phyloP scores from a whole-genome alignment of 2,329 filamentous ascomycete genomes.

The Aspergillus costaricaensis region DNA sequence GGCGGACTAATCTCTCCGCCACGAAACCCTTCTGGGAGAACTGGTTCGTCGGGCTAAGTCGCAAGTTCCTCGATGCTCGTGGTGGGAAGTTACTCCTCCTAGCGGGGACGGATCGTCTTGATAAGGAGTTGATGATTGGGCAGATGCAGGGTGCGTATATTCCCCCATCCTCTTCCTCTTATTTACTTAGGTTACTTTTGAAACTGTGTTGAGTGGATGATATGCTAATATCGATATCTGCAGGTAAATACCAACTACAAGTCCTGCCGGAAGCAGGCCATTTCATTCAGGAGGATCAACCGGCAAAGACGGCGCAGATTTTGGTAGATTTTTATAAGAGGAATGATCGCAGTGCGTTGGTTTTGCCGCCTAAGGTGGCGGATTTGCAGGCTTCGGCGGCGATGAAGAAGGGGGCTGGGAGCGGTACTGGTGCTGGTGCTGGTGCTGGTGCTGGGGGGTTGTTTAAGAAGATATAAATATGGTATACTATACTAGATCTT shows the following conservation, averaged over 20 bases:
- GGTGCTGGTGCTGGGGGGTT: not conserved
- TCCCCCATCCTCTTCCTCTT: not conserved
- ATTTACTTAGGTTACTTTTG: not conserved
- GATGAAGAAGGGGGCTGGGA: slow-evolving; percentile 40
- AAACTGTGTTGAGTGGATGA: not conserved
- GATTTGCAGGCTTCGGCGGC: slow-evolving; percentile 57
- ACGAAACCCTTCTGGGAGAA: slow-evolving; percentile 92
- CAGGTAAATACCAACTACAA: slow-evolving; percentile 87
- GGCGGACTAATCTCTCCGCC: slow-evolving; percentile 79
- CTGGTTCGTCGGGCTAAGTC: slow-evolving; percentile 87
- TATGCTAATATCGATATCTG: not conserved
- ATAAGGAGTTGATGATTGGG: slow-evolving; percentile 90
- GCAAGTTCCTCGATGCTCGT: slow-evolving; percentile 78
- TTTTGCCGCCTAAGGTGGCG: slow-evolving; percentile 89
- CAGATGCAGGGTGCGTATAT: slow-evolving; percentile 81
- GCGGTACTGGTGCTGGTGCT: not conserved
- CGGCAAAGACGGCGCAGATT: slow-evolving; percentile 81
- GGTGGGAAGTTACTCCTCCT: slow-evolving; percentile 84
- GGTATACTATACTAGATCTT: not conserved
- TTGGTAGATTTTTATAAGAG: slow-evolving; percentile 88
- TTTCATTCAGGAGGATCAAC: slow-evolving; percentile 94
- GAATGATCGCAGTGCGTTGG: slow-evolving; percentile 81
- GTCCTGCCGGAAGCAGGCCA: slow-evolving; percentile 95
- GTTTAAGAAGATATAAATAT: slow-evolving; percentile 8
- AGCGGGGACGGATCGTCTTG: slow-evolving; percentile 84